Evolutionary conservation across 164 flowering plant species (phyloP).

Genomic region (Vitis rotundifolia): DNA sequence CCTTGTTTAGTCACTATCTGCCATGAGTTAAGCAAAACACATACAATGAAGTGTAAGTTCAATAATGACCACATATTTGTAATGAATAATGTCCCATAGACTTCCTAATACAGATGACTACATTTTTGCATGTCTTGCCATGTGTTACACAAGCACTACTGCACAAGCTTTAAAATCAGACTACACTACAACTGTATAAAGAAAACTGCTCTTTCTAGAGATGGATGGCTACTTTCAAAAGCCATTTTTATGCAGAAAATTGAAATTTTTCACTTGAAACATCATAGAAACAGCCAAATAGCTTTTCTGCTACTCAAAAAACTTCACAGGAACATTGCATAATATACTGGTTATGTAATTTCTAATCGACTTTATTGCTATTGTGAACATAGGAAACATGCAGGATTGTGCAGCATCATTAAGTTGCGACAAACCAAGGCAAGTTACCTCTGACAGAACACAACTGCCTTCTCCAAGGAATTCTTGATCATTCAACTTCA

Average conservation of each 20-base stretch:
- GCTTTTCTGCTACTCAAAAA: neutral
- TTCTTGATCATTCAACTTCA: slow-evolving; percentile 76
- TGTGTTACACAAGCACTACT: neutral
- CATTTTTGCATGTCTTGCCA: too few relatives aligned
- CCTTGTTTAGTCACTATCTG: slow-evolving; percentile 66
- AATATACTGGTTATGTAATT: too few relatives aligned
- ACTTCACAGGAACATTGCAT: neutral
- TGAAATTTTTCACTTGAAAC: neutral
- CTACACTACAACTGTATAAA: neutral
- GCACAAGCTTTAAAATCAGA: too few relatives aligned
- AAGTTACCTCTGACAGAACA: slow-evolving; percentile 72
- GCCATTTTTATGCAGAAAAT: neutral
- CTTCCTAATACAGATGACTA: too few relatives aligned
- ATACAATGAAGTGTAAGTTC: neutral
- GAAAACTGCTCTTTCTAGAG: neutral
- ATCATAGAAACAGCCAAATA: neutral
- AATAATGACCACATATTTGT: neutral
- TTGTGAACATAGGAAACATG: too few relatives aligned
- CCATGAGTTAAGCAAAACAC: slow-evolving; percentile 7
- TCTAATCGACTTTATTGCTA: too few relatives aligned
- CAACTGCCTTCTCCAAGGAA: slow-evolving; percentile 90
- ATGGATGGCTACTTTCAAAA: neutral
- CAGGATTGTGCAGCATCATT: too few relatives aligned
- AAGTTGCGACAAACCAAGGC: neutral
- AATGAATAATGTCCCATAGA: neutral